These are phyloP conservation scores for Mycena kentingensis DNA, from an alignment of 768 basidiomycete genomes.

Conservation along the genomic window DNA sequence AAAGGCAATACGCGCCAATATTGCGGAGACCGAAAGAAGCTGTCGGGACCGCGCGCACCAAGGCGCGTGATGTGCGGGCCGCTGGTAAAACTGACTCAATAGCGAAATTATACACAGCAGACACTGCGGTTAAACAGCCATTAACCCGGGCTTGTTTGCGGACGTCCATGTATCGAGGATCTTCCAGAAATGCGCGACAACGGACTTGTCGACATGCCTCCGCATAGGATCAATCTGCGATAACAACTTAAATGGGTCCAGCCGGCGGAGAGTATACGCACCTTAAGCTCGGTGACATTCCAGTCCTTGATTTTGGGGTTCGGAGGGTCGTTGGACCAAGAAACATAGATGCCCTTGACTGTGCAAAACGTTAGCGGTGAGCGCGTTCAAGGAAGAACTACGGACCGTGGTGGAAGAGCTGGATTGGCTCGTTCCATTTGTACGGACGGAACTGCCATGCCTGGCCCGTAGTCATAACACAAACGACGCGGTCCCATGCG, in stretches of 20 bases:
- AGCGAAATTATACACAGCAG: background rate
- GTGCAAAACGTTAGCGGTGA: slow-evolving; percentile 4
- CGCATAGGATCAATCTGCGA: slow-evolving; percentile 84
- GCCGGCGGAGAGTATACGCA: slow-evolving; percentile 31
- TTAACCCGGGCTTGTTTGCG: slow-evolving; percentile 76
- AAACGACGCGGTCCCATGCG: slow-evolving; percentile 96
- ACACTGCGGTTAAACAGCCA: slow-evolving; percentile 34
- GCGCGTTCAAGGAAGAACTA: background rate
- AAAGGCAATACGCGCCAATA: too few relatives aligned
- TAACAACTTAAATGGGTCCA: background rate
- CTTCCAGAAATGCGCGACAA: slow-evolving; percentile 96
- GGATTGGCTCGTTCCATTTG: slow-evolving; percentile 93
- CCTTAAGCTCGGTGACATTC: slow-evolving; percentile 96
- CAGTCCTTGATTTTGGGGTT: slow-evolving; percentile 91
- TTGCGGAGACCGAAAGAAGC: too few relatives aligned
- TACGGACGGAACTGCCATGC: slow-evolving; percentile 98
- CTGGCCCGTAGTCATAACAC: slow-evolving; percentile 98
- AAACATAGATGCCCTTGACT: slow-evolving; percentile 96
- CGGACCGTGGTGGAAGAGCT: slow-evolving; percentile 91
- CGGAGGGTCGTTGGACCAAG: slow-evolving; percentile 91
- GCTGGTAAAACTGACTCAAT: background rate
- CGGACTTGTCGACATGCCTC: slow-evolving; percentile 91
- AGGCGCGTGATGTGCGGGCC: background rate
- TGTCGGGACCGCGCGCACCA: too few relatives aligned
- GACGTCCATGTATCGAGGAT: slow-evolving; percentile 84